Conservation (phyloP, 2,329 filamentous ascomycete genomes). For the Tolypocladium tundrense region DNA sequence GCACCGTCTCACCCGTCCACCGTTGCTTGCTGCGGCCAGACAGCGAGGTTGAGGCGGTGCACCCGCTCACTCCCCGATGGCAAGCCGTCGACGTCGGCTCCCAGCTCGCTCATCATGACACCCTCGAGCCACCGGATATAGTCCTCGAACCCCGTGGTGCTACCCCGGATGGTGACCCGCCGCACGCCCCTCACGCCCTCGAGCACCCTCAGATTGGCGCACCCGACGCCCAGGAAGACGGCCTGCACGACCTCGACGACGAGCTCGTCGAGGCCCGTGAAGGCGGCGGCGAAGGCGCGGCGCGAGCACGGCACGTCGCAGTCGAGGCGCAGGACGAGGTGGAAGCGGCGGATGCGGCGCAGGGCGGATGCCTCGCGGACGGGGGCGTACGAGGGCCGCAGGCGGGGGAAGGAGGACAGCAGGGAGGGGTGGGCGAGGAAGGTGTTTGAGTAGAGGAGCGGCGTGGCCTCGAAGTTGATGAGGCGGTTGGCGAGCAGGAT, state of each 20-base stretch:
- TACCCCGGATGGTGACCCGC: constrained; percentile 23
- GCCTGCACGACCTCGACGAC: constrained; percentile 28
- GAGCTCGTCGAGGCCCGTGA: constrained; percentile 27
- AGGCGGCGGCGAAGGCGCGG: constrained; percentile 18
- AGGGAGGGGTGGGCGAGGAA: constrained; percentile 31
- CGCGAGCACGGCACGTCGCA: constrained; percentile 22
- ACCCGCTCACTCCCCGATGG: background rate
- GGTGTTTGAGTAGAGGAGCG: constrained; percentile 33
- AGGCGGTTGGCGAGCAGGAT: constrained; percentile 31
- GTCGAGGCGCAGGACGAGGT: constrained; percentile 31
- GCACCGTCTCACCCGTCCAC: background rate
- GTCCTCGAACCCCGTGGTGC: constrained; percentile 28
- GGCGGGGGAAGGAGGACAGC: constrained; percentile 30
- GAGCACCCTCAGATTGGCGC: constrained; percentile 26
- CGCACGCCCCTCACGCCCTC: constrained; percentile 31
- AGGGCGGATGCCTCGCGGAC: constrained; percentile 17
- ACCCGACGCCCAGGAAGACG: constrained; percentile 26
- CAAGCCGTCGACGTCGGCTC: constrained; percentile 10
- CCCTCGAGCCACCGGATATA: constrained; percentile 30
- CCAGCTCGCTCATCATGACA: constrained; percentile 22
- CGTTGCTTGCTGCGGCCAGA: background rate
- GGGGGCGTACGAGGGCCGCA: constrained; percentile 21
- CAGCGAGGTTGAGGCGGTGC: background rate
- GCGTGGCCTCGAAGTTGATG: constrained; percentile 28
- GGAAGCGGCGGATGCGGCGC: constrained; percentile 26